These are phyloP conservation scores for Colletotrichum viniferum DNA, from an alignment of 2,329 filamentous ascomycete genomes.

Conservation along the genomic window DNA sequence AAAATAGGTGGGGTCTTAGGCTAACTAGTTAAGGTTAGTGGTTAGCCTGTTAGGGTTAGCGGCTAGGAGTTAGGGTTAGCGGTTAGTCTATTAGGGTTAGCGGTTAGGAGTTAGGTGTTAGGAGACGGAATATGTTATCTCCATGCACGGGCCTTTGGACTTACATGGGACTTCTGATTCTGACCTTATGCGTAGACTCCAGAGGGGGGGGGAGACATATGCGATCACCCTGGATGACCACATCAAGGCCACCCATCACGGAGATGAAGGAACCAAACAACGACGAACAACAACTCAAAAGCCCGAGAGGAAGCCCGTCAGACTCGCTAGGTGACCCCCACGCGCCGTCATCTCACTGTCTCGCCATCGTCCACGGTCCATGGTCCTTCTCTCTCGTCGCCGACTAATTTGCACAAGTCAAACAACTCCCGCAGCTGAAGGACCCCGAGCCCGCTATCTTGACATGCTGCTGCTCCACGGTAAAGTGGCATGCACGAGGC, in stretches of 20 bases:
- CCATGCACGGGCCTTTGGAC: too few relatives aligned
- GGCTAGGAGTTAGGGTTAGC: too few relatives aligned
- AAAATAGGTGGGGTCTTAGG: too few relatives aligned
- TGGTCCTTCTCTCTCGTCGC: not conserved
- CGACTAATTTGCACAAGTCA: not conserved
- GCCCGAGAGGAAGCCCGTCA: not conserved
- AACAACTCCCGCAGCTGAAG: not conserved
- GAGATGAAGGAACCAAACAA: not conserved
- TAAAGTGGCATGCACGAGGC: not conserved
- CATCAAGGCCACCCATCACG: not conserved
- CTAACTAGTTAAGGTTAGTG: too few relatives aligned
- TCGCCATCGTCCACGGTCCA: not conserved
- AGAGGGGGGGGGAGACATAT: not conserved
- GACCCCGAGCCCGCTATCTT: not conserved
- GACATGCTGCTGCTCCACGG: not conserved
- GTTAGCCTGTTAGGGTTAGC: too few relatives aligned
- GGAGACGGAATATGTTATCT: too few relatives aligned
- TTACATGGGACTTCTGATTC: too few relatives aligned
- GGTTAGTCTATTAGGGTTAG: too few relatives aligned
- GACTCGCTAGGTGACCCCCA: not conserved
- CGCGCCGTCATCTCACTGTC: constrained; percentile 1
- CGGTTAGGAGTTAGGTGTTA: too few relatives aligned
- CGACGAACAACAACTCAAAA: not conserved
- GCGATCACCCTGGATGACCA: not conserved
- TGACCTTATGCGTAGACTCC: too few relatives aligned